Evolutionary conservation across 768 basidiomycete species (phyloP).

Genomic region (Tulasnella sp.): DNA sequence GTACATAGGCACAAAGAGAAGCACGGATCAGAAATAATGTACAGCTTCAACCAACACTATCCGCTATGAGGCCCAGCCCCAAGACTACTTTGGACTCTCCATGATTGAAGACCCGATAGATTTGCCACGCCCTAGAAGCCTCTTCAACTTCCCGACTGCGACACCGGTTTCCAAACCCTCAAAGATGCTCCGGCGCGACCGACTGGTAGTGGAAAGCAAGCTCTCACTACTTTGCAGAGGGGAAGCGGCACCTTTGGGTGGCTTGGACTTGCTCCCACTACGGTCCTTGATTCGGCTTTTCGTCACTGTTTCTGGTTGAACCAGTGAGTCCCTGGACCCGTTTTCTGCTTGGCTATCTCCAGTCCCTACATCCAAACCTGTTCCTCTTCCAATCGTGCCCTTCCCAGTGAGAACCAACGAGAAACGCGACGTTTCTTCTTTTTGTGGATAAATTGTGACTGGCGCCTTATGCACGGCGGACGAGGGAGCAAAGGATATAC

Average conservation of each 20-base stretch:
- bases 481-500: constrained; percentile 2
- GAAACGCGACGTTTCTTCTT: constrained; percentile 1
- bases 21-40: too few species aligned
- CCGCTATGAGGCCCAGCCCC: too few species aligned
- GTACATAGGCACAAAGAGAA: too few species aligned
- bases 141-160: constrained; percentile 45
- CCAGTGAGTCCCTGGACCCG: neutral
- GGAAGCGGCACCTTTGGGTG: constrained; percentile 19
- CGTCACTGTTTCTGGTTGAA: constrained; percentile 20
- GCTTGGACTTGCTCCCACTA: constrained; percentile 10
- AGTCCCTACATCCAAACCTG: constrained; percentile 26
- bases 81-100: too few species aligned
- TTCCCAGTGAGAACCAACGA: constrained; percentile 8
- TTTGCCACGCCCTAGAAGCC: constrained; percentile 33
- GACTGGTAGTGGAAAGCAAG: neutral
- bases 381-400: constrained; percentile 12
- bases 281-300: neutral
- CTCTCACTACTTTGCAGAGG: neutral
- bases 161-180: constrained; percentile 34
- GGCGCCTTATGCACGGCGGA: constrained; percentile 10
- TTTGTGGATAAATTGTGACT: constrained; percentile 14
- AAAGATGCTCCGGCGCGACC: constrained; percentile 16
- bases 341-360: constrained; percentile 16
- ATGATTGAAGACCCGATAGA: neutral
- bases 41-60: too few species aligned